phyloP scores from a whole-genome alignment of 2,329 filamentous ascomycete genomes.

The Talaromyces atroroseus region DNA sequence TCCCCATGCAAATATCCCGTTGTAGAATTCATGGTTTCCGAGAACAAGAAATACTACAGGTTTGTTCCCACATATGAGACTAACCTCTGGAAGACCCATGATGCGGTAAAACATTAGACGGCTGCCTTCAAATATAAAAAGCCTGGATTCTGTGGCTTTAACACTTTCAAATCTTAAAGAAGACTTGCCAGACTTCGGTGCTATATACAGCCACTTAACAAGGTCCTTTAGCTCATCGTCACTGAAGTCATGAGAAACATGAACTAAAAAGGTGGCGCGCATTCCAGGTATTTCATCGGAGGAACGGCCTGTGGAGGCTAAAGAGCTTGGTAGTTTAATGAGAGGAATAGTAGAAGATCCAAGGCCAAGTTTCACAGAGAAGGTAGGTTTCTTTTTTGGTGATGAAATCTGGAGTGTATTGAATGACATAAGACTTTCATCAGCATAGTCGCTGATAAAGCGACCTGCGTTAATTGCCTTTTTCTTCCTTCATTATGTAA shows the following conservation, averaged over 20 bases:
- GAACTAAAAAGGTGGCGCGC: conserved; percentile 5
- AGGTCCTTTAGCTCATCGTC: conserved; percentile 4
- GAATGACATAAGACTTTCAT: not conserved
- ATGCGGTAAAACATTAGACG: conserved; percentile 3
- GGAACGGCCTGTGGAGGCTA: not conserved
- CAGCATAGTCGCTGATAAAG: not conserved
- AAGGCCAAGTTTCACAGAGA: not conserved
- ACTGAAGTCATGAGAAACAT: not conserved
- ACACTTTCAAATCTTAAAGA: conserved; percentile 5
- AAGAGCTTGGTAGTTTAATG: not conserved
- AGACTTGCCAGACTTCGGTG: not conserved
- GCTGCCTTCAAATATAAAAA: conserved; percentile 7
- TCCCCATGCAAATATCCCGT: conserved; percentile 17
- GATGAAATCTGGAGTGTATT: not conserved
- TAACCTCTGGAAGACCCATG: conserved; percentile 1
- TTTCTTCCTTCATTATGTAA: not conserved
- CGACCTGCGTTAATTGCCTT: not conserved
- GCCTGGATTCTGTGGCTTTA: not conserved
- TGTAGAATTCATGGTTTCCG: conserved; percentile 28
- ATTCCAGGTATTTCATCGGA: not conserved
- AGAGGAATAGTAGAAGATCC: not conserved
- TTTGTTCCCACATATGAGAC: conserved; percentile 10
- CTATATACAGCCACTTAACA: conserved; percentile 1
- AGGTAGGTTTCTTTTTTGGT: not conserved
- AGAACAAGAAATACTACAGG: conserved; percentile 18